Evolutionary conservation across 2,329 filamentous ascomycete genomes (phyloP), one percentile per base, ranked within the genome.

Genomic region (Aspergillus eucalypticola): DNA sequence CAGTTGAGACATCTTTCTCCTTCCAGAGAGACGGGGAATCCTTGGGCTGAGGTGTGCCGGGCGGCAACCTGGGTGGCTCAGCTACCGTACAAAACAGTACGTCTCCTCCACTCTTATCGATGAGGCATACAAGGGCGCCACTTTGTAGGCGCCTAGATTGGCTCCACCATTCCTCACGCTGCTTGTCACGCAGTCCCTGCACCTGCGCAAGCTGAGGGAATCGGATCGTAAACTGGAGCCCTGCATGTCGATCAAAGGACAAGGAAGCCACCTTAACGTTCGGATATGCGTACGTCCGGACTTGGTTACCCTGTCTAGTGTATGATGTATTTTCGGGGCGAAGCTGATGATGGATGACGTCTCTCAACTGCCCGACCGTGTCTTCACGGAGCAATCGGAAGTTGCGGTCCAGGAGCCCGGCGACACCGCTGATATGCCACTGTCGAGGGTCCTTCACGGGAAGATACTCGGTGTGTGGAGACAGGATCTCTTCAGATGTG

Each of bases 331-430:
- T 15, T 60, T 64, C 21, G 2, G 55, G 41, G 10, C 51, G 39
- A 13, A 67, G 19, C 44, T 60, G 55, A 35, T 56, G 21, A 21
- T 69, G 64, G 60, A 76, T 70, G n/a, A 68, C 64, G 63, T 75
- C 68, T 61, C 74, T 58, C 49, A 75, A 60, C 44, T 69, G 67
- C 46, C 73, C 66, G 21, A 75, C 54, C 2, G 71, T 74, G 48
- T 78, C 75, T 59, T 75, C 73, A 19, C 75, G 61, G 23, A 78
- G 56, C 1, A 76, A 68, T n/a, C 75, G 71, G 62, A 77, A 77
- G 39, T 75, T 72, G 8, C 69, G 66, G 59, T 77, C 75, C 50
- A 75, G 50, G 7, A 74, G 67, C 25, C 73, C 67, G 1, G 58
- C 59, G 8, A 72, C 58, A 1, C 72, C 73, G 19, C 53, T 46